phyloP scores from a whole-genome alignment of 73 alveolate species.

The Paramecium caudatum region DNA sequence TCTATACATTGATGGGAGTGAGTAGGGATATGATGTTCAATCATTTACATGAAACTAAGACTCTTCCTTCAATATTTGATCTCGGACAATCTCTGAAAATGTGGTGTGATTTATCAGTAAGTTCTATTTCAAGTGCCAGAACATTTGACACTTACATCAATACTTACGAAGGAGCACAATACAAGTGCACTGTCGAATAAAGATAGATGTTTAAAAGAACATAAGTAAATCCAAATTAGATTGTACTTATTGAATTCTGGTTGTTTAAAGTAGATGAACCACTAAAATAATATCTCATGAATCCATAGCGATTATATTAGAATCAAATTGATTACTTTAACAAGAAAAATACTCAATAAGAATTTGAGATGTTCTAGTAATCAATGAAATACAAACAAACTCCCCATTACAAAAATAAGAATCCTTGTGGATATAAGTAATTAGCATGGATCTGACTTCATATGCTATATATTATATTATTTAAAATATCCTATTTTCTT shows the following conservation, averaged over 20 bases:
- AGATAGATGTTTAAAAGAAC: constrained; percentile 61
- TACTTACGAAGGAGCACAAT: constrained; percentile 52
- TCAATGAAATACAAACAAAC: constrained; percentile 13
- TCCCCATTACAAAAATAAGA: constrained; percentile 5
- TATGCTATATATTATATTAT: not conserved
- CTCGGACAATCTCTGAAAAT: not conserved
- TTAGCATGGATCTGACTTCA: constrained; percentile 21
- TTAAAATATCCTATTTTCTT: not conserved
- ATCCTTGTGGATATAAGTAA: constrained; percentile 64
- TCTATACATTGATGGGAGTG: constrained; percentile 58
- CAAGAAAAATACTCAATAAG: constrained; percentile 40
- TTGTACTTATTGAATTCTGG: constrained; percentile 36
- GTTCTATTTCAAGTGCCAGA: not conserved
- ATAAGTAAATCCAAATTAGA: constrained; percentile 32
- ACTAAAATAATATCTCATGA: constrained; percentile 4
- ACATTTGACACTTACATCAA: constrained; percentile 25
- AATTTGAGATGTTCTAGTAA: not conserved
- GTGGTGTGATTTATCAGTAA: constrained; percentile 57
- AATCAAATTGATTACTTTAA: constrained; percentile 59
- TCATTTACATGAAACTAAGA: constrained; percentile 33
- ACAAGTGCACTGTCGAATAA: constrained; percentile 41
- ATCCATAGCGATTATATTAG: constrained; percentile 49
- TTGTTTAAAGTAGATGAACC: constrained; percentile 54
- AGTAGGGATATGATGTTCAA: constrained; percentile 61
- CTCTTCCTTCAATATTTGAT: constrained; percentile 56